These are phyloP conservation scores for Solanum hybrid DNA, from an alignment of 305 asterid genomes.

Conservation along the genomic window DNA sequence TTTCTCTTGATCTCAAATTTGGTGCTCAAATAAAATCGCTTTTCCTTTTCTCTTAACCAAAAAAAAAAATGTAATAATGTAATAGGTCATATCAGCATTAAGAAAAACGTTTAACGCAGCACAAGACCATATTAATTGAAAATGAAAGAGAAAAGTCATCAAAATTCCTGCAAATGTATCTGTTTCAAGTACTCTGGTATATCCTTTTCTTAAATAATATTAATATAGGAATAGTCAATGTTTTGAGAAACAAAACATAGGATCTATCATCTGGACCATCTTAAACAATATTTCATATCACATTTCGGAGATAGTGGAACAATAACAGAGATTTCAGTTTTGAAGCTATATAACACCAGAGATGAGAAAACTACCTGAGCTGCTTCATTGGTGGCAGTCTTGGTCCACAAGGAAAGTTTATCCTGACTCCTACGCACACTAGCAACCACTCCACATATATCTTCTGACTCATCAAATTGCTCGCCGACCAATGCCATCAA, in stretches of 20 bases:
- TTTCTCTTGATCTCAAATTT: background rate
- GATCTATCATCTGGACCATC: background rate
- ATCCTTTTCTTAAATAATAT: background rate
- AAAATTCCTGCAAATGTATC: background rate
- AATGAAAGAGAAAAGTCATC: background rate
- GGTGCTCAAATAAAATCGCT: background rate
- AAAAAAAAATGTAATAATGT: background rate
- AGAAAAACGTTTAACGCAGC: background rate
- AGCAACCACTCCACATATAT: constrained; percentile 95
- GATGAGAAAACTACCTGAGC: constrained; percentile 45
- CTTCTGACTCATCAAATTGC: constrained; percentile 93
- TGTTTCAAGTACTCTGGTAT: background rate
- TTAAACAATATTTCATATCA: background rate
- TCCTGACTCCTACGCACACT: constrained; percentile 84
- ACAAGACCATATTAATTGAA: background rate
- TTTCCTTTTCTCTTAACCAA: background rate
- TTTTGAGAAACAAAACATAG: background rate
- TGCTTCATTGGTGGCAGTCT: constrained; percentile 88
- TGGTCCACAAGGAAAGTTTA: constrained; percentile 87
- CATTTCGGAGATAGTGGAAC: background rate
- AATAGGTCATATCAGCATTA: background rate
- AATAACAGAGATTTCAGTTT: background rate
- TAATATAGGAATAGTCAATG: background rate
- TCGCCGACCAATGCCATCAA: constrained; percentile 94
- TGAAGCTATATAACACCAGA: background rate